Conservation (phyloP, 2,329 filamentous ascomycete species). For the Aureobasidium subglaciale region DNA sequence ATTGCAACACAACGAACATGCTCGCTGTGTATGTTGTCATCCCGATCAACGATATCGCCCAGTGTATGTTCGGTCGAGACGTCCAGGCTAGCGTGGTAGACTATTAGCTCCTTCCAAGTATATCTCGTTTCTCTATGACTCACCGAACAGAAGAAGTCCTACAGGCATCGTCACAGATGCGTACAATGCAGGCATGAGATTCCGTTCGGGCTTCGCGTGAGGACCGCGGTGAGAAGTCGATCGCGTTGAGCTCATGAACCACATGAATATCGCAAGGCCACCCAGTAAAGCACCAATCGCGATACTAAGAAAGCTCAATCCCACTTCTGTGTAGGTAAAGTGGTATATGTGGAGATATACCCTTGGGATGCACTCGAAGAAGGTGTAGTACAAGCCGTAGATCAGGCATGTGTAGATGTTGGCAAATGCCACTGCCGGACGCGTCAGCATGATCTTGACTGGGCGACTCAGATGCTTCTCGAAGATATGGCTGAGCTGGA, state of each 20-base stretch:
- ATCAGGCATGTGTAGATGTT: conserved; percentile 28
- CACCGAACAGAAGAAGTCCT: conserved; percentile 27
- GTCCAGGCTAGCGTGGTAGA: conserved; percentile 22
- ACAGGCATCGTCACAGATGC: conserved; percentile 23
- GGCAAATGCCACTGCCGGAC: conserved; percentile 29
- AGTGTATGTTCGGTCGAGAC: conserved; percentile 25
- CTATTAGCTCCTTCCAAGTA: background rate
- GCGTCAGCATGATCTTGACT: conserved; percentile 24
- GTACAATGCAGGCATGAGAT: conserved; percentile 24
- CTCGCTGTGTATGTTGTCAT: conserved; percentile 34
- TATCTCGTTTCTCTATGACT: background rate
- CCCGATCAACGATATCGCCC: conserved; percentile 35
- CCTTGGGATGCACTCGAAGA: conserved; percentile 33
- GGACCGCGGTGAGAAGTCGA: background rate
- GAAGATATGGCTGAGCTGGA: conserved; percentile 43
- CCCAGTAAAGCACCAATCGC: conserved; percentile 25
- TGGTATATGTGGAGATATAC: conserved; percentile 37
- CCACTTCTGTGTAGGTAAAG: conserved; percentile 31
- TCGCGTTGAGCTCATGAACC: background rate
- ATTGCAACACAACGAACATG: conserved; percentile 33
- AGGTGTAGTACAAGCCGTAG: conserved; percentile 31
- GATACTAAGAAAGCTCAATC: conserved; percentile 29
- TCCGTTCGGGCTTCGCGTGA: conserved; percentile 20
- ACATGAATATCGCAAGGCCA: background rate
- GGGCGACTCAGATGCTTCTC: conserved; percentile 43